Percentiles rank a stretch among this genome's conserved stretches.
These are phyloP conservation scores for Colletotrichum shisoi DNA, from an alignment of 2,329 filamentous ascomycete species.

Conservation along the genomic window DNA sequence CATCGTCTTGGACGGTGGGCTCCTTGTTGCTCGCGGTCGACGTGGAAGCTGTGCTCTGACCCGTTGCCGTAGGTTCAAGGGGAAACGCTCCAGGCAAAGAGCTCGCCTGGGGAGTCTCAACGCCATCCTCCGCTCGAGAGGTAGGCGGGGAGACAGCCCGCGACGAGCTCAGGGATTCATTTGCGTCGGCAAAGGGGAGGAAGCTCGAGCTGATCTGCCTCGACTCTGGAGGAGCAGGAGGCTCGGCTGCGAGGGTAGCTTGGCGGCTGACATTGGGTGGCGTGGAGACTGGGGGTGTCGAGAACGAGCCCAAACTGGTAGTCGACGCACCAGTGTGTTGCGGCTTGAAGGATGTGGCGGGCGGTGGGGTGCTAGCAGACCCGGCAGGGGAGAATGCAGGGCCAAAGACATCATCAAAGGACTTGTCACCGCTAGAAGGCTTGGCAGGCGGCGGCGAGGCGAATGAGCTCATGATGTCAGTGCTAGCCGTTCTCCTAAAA, in stretches of 20 bases:
- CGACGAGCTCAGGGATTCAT: conserved; percentile 77
- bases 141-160: conserved; percentile 78
- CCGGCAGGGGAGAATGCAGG: conserved; percentile 64
- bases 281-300: conserved; percentile 63
- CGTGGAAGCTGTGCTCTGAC: conserved; percentile 47
- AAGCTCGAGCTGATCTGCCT: conserved; percentile 80
- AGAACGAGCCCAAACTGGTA: conserved; percentile 60
- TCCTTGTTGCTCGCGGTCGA: conserved; percentile 47
- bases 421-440: conserved; percentile 66
- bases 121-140: conserved; percentile 62
- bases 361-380: conserved; percentile 55
- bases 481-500: conserved; percentile 76
- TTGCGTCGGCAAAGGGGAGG: conserved; percentile 72
- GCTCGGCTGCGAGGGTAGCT: conserved; percentile 64
- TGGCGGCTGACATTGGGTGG: conserved; percentile 70
- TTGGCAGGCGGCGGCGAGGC: conserved; percentile 55
- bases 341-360: conserved; percentile 68
- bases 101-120: conserved; percentile 47
- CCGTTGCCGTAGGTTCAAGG: conserved; percentile 51
- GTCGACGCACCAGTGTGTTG: conserved; percentile 66
- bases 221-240: conserved; percentile 71
- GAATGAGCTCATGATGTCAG: conserved; percentile 66
- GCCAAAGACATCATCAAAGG: conserved; percentile 88
- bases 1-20: conserved; percentile 43
- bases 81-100: conserved; percentile 48